Conservation (phyloP, 179 eudicot genomes). For the Pouteria campechiana region DNA sequence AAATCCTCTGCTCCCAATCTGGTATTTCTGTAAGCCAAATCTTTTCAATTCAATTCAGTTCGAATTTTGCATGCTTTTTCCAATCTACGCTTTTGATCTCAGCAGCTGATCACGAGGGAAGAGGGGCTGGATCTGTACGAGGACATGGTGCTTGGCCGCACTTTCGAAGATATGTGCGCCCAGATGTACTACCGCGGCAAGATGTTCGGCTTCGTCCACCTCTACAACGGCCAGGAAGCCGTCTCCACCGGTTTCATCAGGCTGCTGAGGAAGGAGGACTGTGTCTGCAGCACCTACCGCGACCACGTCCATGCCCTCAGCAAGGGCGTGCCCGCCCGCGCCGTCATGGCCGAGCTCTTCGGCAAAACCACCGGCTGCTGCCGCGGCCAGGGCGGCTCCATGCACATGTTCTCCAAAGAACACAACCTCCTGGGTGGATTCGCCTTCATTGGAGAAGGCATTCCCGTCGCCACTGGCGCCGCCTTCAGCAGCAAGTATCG, state of each 20-base stretch:
- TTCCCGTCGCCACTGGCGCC: constrained; percentile 90
- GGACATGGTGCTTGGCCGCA: constrained; percentile 74
- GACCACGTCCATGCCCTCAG: constrained; percentile 95
- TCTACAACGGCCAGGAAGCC: constrained; percentile 97
- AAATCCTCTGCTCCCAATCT: constrained; percentile 28
- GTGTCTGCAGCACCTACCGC: constrained; percentile 76
- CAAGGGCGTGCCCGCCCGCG: constrained; percentile 75
- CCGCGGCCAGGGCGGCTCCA: constrained; percentile 95
- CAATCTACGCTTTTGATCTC: not conserved
- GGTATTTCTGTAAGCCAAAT: constrained; percentile 17
- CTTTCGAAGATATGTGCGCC: constrained; percentile 93
- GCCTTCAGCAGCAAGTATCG: constrained; percentile 70
- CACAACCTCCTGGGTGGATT: constrained; percentile 87
- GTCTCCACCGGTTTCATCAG: constrained; percentile 94
- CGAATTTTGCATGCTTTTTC: not conserved
- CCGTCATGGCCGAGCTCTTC: constrained; percentile 94
- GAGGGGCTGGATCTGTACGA: constrained; percentile 82
- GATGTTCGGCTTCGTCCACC: constrained; percentile 93
- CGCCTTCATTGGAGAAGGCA: constrained; percentile 95
- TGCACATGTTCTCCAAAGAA: constrained; percentile 96
- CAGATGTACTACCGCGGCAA: constrained; percentile 96
- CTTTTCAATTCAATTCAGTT: not conserved
- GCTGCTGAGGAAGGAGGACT: constrained; percentile 59
- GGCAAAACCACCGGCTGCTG: constrained; percentile 91
- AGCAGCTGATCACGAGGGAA: constrained; percentile 76